Conservation (phyloP, 495 filamentous ascomycete genomes). For the Glarea lozoyensis region DNA sequence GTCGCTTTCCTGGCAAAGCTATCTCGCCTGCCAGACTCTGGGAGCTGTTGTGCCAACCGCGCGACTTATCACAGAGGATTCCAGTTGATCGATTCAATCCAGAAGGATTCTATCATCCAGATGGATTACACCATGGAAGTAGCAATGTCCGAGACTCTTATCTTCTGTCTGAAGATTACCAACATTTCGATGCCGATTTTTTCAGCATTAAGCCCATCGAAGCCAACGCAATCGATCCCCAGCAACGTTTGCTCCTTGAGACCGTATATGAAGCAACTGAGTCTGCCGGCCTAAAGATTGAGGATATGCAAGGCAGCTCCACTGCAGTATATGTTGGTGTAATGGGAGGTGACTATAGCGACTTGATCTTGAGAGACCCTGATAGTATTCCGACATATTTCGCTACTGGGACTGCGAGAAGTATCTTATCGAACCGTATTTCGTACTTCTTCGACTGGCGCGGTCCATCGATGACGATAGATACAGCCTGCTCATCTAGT, state of each 20-base stretch:
- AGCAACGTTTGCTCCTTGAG: conserved; percentile 47
- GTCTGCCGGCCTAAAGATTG: conserved; percentile 35
- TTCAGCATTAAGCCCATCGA: conserved; percentile 50
- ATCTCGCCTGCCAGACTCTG: conserved; percentile 43
- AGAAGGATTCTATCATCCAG: conserved; percentile 38
- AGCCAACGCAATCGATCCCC: conserved; percentile 50
- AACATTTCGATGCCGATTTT: conserved; percentile 47
- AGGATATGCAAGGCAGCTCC: conserved; percentile 15
- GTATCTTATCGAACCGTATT: conserved; percentile 54
- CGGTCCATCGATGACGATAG: conserved; percentile 60
- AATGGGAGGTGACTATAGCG: conserved; percentile 27
- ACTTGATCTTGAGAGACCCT: conserved; percentile 19
- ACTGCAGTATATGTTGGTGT: conserved; percentile 29
- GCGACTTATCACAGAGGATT: conserved; percentile 23
- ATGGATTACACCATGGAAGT: conserved; percentile 7
- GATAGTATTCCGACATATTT: conserved; percentile 26
- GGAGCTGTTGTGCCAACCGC: conserved; percentile 35
- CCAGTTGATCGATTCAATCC: conserved; percentile 37
- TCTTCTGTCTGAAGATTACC: conserved; percentile 42
- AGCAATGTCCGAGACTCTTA: conserved; percentile 23
- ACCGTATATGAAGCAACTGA: conserved; percentile 49
- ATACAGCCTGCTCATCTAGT: conserved; percentile 84
- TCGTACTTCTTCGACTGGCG: conserved; percentile 49
- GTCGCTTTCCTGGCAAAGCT: conserved; percentile 43
- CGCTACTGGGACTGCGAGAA: conserved; percentile 33